Evolutionary conservation across 2,329 filamentous ascomycete species (phyloP), one percentile per base, ranked within the genome.

Genomic region (Fusarium coffeatum): DNA sequence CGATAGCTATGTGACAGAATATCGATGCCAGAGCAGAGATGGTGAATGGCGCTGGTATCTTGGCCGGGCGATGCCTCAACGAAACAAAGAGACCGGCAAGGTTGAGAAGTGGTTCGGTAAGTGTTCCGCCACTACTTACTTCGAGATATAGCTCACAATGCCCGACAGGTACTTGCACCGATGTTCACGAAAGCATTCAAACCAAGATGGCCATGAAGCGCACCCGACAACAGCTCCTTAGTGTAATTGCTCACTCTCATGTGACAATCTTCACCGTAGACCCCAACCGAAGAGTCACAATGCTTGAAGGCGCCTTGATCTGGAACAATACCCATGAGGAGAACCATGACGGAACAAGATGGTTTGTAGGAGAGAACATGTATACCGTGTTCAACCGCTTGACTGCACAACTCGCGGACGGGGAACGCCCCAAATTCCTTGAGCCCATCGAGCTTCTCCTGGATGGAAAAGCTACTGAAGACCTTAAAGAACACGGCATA

Each of bases 31-130:
- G 53, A 88, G 85, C 60, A 86, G 86, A 51, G 86, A 90, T 32
- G 92, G 92, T 1, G 85, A 90, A 59, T 94, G 89, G 88, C 85
- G 91, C 55, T 95, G 92, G 92, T 93, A 94, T 84, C 82, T 95
- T 5, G 92, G 90, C 13, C 85, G 91, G 45, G 92, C 92, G 2
- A 78, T 92, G 16, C 91, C 92, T 0, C 84, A 93, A 72, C 85
- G 84, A 41, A 88, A 93, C 64, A 86, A 85, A 66, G 86, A 90
- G 46, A 87, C 87, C 0, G 91, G 90, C 3, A 82, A 85, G 49
- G 93, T 94, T 50, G 84, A 92, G 62, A 93, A 92, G 75, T 94
- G 92, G 92, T 93, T 92, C 72, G 92, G 91, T 81, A 75, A 68
- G 80, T 72, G 18, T 8, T 7, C 8, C 23, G n/a, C 34, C 30